Base-by-base conservation (phyloP, 345 rosid species). In the Zanthoxylum bungeanum region DNA sequence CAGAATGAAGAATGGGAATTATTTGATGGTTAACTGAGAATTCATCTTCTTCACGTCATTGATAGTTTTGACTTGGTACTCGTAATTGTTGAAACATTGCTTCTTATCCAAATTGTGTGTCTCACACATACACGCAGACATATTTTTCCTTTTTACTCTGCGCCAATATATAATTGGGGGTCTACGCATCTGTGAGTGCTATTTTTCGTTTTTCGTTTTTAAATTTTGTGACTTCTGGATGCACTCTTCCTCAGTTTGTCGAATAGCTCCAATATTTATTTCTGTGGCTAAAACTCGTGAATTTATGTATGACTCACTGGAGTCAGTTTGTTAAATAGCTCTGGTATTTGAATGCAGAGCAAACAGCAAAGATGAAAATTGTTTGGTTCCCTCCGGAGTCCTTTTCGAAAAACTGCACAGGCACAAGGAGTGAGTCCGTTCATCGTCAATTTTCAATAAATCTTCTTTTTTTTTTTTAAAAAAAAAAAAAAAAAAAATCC, bases 321-420 rank as follows among this genome's bases (percentile, higher is more conserved):
- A 52, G 71, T 37, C 40, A 46, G 11, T 44, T 24, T 60, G 22
- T 42, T 1, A 21, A 49, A 19, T 21, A 58, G 5, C 21, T 55
- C 66, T 28, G 4, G n/a, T 50, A 71, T 66, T 65, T 59, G 60
- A 66, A 61, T 12, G n/a, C 39, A 7, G 17, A 33, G 47, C 49
- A 47, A 30, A 31, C 22, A 3, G 14, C 39, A 19, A 30, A 69
- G 46, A 42, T 9, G 53, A 17, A 65, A 28, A 28, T n/a, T 2
- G 68, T 28, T 27, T 71, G 22, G 16, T 36, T 33, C 57, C 30
- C 21, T 47, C 47, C 21, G 30, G n/a, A 40, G 28, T 21, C 49
- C 30, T 50, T 50, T n/a, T 10, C 4, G n/a, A 9, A 2, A 57
- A 27, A 28, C 19, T 57, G 22, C 60, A 68, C 33, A 25, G 7